Percentiles rank a stretch among this genome's conserved stretches.
Conservation (phyloP, 139 green algal genomes). For the Desmodesmus armatus region DNA sequence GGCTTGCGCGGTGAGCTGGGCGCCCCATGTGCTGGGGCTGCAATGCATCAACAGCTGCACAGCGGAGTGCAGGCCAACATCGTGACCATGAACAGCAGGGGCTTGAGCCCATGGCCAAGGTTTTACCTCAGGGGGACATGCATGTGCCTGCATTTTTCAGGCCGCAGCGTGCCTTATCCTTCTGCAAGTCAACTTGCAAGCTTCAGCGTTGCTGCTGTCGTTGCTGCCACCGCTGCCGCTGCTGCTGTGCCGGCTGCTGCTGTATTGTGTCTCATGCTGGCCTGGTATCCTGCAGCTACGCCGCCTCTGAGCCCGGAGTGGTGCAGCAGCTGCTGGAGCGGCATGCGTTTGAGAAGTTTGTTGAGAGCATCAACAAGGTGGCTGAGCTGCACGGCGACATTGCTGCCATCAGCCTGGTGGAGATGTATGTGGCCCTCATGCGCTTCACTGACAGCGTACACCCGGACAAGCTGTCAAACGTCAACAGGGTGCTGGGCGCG, state of each 20-base stretch:
- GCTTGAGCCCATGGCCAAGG: no score
- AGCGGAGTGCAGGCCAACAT: not conserved
- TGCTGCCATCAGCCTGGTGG: constrained; percentile 61
- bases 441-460: constrained; percentile 77
- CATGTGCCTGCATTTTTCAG: no score
- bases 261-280: not conserved
- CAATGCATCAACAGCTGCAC: no score
- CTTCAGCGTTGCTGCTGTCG: no score
- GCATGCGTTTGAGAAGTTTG: constrained; percentile 85
- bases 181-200: no score
- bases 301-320: constrained; percentile 49
- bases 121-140: no score
- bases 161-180: no score
- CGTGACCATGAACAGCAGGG: no score
- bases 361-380: constrained; percentile 63
- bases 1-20: constrained; percentile 62
- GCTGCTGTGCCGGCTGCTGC: constrained; percentile 4
- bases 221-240: no score
- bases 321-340: constrained; percentile 60
- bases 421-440: constrained; percentile 89
- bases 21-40: no score
- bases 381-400: constrained; percentile 77
- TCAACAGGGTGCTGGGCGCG: constrained; percentile 57
- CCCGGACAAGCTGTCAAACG: constrained; percentile 57
- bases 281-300: constrained; percentile 38